phyloP scores from a whole-genome alignment of 2,329 filamentous ascomycete genomes.

The Botryotinia convoluta region DNA sequence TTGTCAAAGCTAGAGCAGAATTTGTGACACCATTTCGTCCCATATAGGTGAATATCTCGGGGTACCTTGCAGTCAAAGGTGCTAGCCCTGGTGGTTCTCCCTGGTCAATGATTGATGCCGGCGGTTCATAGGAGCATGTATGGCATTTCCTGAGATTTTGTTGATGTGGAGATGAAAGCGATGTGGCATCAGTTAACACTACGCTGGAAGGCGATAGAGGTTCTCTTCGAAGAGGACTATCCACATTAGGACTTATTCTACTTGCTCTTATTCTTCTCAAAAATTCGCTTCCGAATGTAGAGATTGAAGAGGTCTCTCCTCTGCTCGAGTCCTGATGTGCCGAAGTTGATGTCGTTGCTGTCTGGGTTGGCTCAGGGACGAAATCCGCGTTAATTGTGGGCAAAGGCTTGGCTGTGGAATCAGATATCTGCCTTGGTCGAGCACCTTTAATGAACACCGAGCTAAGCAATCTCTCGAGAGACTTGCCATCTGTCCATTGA shows the following conservation, averaged over 20 bases:
- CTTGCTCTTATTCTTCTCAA: not conserved
- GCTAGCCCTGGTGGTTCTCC: not conserved
- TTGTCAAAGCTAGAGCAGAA: slow-evolving; percentile 16
- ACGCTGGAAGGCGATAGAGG: not conserved
- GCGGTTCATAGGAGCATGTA: slow-evolving; percentile 1
- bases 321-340: not conserved
- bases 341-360: not conserved
- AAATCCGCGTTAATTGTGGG: not conserved
- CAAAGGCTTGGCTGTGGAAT: not conserved
- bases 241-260: not conserved
- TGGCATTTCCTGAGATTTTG: not conserved
- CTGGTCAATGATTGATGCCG: not conserved
- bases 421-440: not conserved
- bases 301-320: not conserved
- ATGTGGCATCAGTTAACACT: not conserved
- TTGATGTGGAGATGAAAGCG: not conserved
- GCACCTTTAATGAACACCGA: not conserved
- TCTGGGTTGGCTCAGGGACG: not conserved
- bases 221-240: not conserved
- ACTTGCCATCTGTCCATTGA: not conserved
- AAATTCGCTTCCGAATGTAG: not conserved
- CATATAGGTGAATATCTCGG: slow-evolving; percentile 18
- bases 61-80: not conserved
- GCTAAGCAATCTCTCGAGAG: not conserved
- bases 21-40: slow-evolving; percentile 8